Conservation (phyloP, 2,329 filamentous ascomycete genomes). For the Emericellopsis atlantica region DNA sequence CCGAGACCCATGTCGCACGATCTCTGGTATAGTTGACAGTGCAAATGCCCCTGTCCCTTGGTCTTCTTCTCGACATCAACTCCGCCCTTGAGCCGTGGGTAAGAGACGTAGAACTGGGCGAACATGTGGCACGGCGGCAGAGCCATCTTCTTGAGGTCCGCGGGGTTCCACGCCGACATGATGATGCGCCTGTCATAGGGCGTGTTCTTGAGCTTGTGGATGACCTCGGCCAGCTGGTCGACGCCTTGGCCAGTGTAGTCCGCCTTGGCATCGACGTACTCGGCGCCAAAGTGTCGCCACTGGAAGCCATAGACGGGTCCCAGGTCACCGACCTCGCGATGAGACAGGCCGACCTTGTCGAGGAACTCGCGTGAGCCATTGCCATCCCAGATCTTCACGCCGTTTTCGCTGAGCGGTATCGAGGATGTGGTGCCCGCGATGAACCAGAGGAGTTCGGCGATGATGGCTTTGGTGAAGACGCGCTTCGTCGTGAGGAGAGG, state of each 20-base stretch:
- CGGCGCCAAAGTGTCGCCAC: slow-evolving; percentile 94
- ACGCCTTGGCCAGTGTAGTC: slow-evolving; percentile 85
- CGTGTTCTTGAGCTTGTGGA: slow-evolving; percentile 69
- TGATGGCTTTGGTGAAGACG: slow-evolving; percentile 81
- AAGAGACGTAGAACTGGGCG: slow-evolving; percentile 88
- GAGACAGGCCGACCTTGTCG: slow-evolving; percentile 67
- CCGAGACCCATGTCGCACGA: slow-evolving; percentile 96
- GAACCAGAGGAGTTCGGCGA: slow-evolving; percentile 95
- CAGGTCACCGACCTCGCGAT: slow-evolving; percentile 78
- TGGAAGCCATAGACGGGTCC: slow-evolving; percentile 98
- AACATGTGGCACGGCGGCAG: slow-evolving; percentile 96
- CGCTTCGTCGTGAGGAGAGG: slow-evolving; percentile 96
- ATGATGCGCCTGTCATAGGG: slow-evolving; percentile 88
- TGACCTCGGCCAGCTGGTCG: slow-evolving; percentile 85
- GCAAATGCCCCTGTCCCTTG: slow-evolving; percentile 54
- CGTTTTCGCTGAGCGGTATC: slow-evolving; percentile 58
- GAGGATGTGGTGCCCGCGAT: slow-evolving; percentile 75
- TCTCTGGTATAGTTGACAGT: slow-evolving; percentile 86
- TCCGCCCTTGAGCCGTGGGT: slow-evolving; percentile 29
- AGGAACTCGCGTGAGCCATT: slow-evolving; percentile 88
- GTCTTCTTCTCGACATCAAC: neutral
- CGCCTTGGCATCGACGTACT: slow-evolving; percentile 65
- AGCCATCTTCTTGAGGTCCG: slow-evolving; percentile 77
- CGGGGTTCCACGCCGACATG: slow-evolving; percentile 86
- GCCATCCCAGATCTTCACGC: slow-evolving; percentile 96